These are phyloP conservation scores for Acanthamoeba pearcei DNA, from an alignment of 208 protist genomes.

Conservation along the genomic window DNA sequence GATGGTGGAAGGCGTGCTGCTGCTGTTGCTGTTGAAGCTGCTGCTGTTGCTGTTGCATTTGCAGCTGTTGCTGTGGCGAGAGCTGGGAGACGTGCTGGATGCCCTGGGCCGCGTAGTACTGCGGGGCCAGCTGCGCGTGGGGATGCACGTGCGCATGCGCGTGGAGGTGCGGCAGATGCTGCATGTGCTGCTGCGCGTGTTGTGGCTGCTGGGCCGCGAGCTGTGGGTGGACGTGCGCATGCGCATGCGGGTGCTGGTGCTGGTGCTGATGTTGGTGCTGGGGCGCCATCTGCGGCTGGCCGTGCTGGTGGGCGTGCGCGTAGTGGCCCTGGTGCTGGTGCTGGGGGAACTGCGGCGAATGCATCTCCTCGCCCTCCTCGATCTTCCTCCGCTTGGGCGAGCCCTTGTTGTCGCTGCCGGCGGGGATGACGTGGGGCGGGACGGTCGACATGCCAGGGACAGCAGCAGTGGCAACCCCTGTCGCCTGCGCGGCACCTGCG, in stretches of 20 bases:
- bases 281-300: not conserved
- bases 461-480: not conserved
- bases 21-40: not conserved
- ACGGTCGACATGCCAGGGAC: not conserved
- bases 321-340: not conserved
- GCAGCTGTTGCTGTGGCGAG: not conserved
- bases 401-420: not conserved
- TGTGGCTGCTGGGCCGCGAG: not conserved
- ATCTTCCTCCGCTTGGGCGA: conserved; percentile 42
- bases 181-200: not conserved
- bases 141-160: conserved; percentile 21
- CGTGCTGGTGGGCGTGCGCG: not conserved
- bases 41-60: not conserved
- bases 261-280: not conserved
- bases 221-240: conserved; percentile 11
- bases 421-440: not conserved
- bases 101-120: not conserved
- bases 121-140: conserved; percentile 24
- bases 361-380: conserved; percentile 29
- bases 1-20: not conserved
- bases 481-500: not conserved
- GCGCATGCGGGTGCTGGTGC: conserved; percentile 26
- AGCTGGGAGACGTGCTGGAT: not conserved
- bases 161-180: not conserved
- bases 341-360: conserved; percentile 2